Percentiles rank a stretch among this genome's conserved stretches.
Evolutionary conservation across 2,329 filamentous ascomycete species (phyloP).

Genomic region (Phaeosphaeriaceae sp.): DNA sequence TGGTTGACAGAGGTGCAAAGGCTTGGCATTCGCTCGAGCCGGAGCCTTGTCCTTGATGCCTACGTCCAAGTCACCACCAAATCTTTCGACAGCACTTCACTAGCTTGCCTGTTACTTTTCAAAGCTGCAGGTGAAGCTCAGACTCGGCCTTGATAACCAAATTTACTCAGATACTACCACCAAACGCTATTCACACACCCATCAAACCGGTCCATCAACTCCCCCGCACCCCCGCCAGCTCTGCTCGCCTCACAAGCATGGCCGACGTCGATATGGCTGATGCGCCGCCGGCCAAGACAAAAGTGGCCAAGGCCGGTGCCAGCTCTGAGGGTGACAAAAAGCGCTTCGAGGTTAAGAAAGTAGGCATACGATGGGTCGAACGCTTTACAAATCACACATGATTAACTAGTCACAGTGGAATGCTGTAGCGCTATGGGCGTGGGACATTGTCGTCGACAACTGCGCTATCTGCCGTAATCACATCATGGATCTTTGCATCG

Average conservation of each 20-base stretch:
- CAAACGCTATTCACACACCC: slow-evolving; percentile 1
- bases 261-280: slow-evolving; percentile 98
- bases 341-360: slow-evolving; percentile 99
- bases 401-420: slow-evolving; percentile 75
- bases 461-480: slow-evolving; percentile 99
- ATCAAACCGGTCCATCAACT: slow-evolving; percentile 15
- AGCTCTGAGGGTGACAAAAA: slow-evolving; percentile 75
- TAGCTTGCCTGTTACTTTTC: slow-evolving; percentile 5
- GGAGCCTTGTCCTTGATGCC: slow-evolving; percentile 18
- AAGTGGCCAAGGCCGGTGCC: slow-evolving; percentile 57
- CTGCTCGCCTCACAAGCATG: slow-evolving; percentile 61
- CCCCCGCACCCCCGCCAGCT: slow-evolving; percentile 29
- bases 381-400: slow-evolving; percentile 9
- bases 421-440: slow-evolving; percentile 96
- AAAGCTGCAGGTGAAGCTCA: slow-evolving; percentile 14
- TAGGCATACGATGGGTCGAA: slow-evolving; percentile 48
- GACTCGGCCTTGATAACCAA: background rate
- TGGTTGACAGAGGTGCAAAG: background rate
- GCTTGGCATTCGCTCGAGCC: slow-evolving; percentile 23
- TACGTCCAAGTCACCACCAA: background rate
- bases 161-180: background rate
- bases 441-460: slow-evolving; percentile 99
- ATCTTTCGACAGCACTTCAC: slow-evolving; percentile 2
- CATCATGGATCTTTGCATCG: slow-evolving; percentile 99
- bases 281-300: slow-evolving; percentile 65